phyloP scores from a whole-genome alignment of 2,329 filamentous ascomycete species.

The Aspergillus pseudotamarii region DNA sequence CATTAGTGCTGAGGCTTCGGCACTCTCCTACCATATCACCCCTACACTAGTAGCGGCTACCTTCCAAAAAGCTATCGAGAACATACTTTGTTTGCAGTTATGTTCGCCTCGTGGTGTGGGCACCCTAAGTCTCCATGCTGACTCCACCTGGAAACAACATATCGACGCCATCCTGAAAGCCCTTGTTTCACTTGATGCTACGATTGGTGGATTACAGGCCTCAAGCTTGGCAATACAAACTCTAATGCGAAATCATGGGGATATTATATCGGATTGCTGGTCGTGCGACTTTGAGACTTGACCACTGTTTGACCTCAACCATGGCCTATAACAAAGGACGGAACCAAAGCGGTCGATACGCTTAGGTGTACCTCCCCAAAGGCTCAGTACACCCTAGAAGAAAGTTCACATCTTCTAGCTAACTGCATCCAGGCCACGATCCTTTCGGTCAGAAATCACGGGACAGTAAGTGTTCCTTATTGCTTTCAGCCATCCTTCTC shows the following conservation, averaged over 20 bases:
- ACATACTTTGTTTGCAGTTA: slow-evolving; percentile 11
- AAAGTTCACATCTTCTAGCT: background rate
- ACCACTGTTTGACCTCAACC: background rate
- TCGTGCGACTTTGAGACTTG: slow-evolving; percentile 18
- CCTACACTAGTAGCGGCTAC: slow-evolving; percentile 20
- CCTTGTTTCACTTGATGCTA: slow-evolving; percentile 25
- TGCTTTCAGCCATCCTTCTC: background rate
- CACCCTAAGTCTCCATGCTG: background rate
- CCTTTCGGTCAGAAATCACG: background rate
- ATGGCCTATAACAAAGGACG: background rate
- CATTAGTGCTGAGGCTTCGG: slow-evolving; percentile 20
- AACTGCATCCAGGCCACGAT: background rate
- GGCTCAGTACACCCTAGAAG: background rate
- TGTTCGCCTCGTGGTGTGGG: background rate
- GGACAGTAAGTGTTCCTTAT: background rate
- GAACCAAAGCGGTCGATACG: background rate
- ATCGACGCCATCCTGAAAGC: slow-evolving; percentile 26
- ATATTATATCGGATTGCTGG: slow-evolving; percentile 28
- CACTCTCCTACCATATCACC: slow-evolving; percentile 27
- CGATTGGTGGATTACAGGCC: slow-evolving; percentile 26
- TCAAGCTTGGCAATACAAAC: slow-evolving; percentile 9
- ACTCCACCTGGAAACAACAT: slow-evolving; percentile 14
- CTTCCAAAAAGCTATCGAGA: slow-evolving; percentile 21
- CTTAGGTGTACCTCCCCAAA: background rate
- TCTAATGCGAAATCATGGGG: slow-evolving; percentile 21